These are phyloP conservation scores for Cutaneotrichosporon cavernicola DNA, from an alignment of 1,284 basidiomycete species.

Conservation along the genomic window DNA sequence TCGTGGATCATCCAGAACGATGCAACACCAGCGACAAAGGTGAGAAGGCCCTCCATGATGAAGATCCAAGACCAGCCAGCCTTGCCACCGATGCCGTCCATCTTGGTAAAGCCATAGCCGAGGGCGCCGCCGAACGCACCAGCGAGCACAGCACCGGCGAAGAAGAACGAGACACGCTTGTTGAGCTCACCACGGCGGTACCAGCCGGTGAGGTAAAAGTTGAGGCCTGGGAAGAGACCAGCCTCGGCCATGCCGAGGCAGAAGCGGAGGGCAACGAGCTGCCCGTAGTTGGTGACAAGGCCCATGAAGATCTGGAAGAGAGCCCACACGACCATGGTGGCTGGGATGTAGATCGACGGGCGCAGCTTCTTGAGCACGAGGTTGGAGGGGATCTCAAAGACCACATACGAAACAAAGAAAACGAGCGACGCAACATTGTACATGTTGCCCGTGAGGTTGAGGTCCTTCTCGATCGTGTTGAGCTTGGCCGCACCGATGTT, in stretches of 20 bases:
- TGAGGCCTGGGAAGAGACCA: constrained; percentile 52
- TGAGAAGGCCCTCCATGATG: constrained; percentile 55
- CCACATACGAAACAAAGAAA: constrained; percentile 50
- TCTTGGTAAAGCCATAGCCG: constrained; percentile 34
- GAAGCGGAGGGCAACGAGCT: constrained; percentile 53
- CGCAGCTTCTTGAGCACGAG: constrained; percentile 54
- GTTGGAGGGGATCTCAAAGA: constrained; percentile 55
- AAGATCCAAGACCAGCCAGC: constrained; percentile 56
- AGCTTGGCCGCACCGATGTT: constrained; percentile 54
- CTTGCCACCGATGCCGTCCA: constrained; percentile 52
- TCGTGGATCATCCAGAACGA: constrained; percentile 54
- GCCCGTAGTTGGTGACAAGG: constrained; percentile 49
- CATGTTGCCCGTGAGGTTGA: constrained; percentile 49
- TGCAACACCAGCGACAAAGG: constrained; percentile 44
- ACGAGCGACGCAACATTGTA: constrained; percentile 49
- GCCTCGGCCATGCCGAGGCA: constrained; percentile 51
- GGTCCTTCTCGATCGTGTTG: constrained; percentile 47
- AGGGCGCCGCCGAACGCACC: constrained; percentile 54
- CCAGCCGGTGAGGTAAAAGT: constrained; percentile 54
- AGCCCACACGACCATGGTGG: constrained; percentile 46
- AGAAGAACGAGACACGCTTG: constrained; percentile 54
- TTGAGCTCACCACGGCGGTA: constrained; percentile 52
- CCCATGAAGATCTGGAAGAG: constrained; percentile 54
- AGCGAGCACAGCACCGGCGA: constrained; percentile 54
- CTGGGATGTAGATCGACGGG: constrained; percentile 51